These are phyloP conservation scores for Gossypium mustelinum DNA, from an alignment of 345 rosid genomes.

Conservation along the genomic window DNA sequence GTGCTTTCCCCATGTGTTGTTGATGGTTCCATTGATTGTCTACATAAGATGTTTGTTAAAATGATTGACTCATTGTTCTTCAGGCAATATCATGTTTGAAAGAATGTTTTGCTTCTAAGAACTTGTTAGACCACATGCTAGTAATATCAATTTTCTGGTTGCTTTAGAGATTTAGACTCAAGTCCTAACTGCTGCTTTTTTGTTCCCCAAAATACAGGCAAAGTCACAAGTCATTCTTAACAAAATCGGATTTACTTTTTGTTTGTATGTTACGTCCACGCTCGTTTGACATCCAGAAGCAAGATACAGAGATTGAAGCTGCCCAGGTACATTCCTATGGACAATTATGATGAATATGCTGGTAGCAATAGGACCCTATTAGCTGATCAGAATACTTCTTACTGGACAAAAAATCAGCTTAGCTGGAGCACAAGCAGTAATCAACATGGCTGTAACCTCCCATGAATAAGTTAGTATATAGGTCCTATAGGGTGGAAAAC, in stretches of 20 bases:
- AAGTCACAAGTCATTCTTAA: conserved; percentile 49
- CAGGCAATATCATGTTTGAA: background rate
- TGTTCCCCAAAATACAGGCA: conserved; percentile 34
- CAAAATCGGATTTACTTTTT: conserved; percentile 57
- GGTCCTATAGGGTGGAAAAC: background rate
- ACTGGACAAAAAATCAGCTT: background rate
- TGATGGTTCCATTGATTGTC: background rate
- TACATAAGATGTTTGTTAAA: background rate
- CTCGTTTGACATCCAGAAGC: conserved; percentile 40
- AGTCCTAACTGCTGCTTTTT: background rate
- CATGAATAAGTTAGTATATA: background rate
- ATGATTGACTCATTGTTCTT: background rate
- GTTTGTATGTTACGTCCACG: conserved; percentile 48
- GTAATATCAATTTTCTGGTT: background rate
- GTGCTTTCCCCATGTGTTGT: background rate
- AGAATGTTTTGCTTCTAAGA: background rate
- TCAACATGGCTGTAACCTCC: background rate
- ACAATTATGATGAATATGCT: background rate
- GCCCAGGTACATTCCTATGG: conserved; percentile 41
- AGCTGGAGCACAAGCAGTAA: background rate
- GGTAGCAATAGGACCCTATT: background rate
- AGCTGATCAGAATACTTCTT: background rate
- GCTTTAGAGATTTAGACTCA: background rate
- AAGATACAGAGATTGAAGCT: conserved; percentile 53
- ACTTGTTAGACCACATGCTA: background rate